phyloP scores from a whole-genome alignment of 192 early-diverging fungal genomes.

The Mortierella antarctica region DNA sequence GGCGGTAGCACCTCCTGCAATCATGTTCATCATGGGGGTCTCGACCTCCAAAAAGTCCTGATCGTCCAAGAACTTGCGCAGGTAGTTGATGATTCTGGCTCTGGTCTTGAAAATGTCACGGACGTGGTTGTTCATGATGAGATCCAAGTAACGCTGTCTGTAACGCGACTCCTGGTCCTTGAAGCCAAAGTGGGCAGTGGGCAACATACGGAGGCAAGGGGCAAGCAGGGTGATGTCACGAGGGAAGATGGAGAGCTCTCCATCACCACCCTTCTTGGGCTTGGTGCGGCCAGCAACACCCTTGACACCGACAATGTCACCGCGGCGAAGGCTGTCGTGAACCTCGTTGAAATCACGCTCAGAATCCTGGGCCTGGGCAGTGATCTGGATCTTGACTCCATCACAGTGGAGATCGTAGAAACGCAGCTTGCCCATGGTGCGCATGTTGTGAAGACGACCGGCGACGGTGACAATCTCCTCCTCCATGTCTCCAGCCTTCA shows the following conservation, averaged over 20 bases:
- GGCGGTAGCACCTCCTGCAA: constrained; percentile 97
- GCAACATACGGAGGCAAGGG: constrained; percentile 96
- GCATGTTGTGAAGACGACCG: constrained; percentile 97
- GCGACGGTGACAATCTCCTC: constrained; percentile 82
- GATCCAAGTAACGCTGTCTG: constrained; percentile 97
- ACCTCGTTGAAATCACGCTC: constrained; percentile 80
- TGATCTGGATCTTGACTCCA: constrained; percentile 93
- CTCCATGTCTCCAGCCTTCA: constrained; percentile 77
- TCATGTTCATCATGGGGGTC: constrained; percentile 99
- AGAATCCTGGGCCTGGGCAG: constrained; percentile 81
- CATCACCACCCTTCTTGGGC: constrained; percentile 64
- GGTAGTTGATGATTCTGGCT: constrained; percentile 95
- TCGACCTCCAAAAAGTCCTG: constrained; percentile 98
- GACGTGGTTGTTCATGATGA: constrained; percentile 98
- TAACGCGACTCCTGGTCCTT: constrained; percentile 98
- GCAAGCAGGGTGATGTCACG: constrained; percentile 86
- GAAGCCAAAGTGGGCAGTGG: constrained; percentile 95
- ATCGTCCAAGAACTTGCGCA: constrained; percentile 94
- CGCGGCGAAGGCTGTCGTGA: constrained; percentile 88
- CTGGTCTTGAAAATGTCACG: constrained; percentile 95
- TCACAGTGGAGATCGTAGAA: constrained; percentile 98
- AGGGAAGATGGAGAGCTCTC: constrained; percentile 96
- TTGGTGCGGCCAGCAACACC: constrained; percentile 95
- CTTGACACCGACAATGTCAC: constrained; percentile 95
- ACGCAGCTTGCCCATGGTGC: constrained; percentile 89